Base-by-base conservation (phyloP, 1,284 basidiomycete genomes). In the Neonothopanus nambi region DNA sequence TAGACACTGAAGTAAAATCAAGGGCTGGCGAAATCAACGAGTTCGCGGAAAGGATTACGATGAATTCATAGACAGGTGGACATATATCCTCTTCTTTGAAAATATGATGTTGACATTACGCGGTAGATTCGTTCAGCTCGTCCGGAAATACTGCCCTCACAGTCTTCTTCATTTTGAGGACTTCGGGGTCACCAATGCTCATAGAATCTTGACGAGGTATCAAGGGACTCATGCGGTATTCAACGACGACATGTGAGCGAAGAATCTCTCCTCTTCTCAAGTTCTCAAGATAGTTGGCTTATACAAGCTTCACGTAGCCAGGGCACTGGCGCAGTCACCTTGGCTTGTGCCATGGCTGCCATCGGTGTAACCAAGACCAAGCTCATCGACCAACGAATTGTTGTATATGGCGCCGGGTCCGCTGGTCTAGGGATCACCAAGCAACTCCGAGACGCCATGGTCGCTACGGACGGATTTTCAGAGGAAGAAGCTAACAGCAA, bases 271-370 rank as follows among this genome's bases (percentile, higher is more conserved):
- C 48, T 3, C 42, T 17, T 35, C 30, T 40, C 4, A 15, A 11
- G n/a, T 21, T 47, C 39, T 24, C 47, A 13, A 15, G 21, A 46
- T 3, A 30, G 21, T 49, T 8, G 51, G 23, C 2, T 33, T 46
- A 18, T 20, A 44, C 7, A 21, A 26, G 54, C 21, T 38, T 51
- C 23, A 13, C 39, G 65, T 63, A 91, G 89, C 41, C 91, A 93
- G 72, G 91, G 91, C 12, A 94, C 91, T 1, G 91, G 91, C 2
- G 91, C 91, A 0, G 90, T 94, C 13, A 87, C 90, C 0, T 79
- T 93, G n/a, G 81, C 89, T 0, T 83, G 82, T n/a, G 67, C 91
- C 38, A 84, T 89, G 76, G 79, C 89, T 0, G 89, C 87, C 3
- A 80, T 89, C 54, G 82, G 85, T 26, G 84, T 92, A n/a, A 89